Conservation (phyloP, 192 early-diverging fungal genomes). For the Gaertneriomyces sp. region DNA sequence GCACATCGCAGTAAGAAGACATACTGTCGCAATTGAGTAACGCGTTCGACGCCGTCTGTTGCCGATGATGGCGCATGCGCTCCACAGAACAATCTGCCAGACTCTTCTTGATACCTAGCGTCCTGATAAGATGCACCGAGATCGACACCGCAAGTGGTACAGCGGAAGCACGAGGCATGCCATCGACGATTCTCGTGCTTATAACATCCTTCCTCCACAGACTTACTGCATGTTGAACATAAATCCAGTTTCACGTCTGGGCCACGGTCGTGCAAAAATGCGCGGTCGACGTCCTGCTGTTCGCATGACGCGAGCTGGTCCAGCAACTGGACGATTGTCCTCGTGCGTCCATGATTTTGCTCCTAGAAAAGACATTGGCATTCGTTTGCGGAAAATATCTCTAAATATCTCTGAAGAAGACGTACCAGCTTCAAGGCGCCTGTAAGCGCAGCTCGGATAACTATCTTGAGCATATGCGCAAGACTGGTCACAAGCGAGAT, state of each 20-base stretch:
- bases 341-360: conserved; percentile 47
- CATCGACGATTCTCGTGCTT: conserved; percentile 51
- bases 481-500: conserved; percentile 84
- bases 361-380: conserved; percentile 47
- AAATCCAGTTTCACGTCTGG: conserved; percentile 57
- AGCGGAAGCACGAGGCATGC: conserved; percentile 83
- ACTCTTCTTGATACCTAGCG: conserved; percentile 14
- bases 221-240: conserved; percentile 71
- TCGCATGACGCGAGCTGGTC: conserved; percentile 72
- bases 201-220: conserved; percentile 87
- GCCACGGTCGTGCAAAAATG: conserved; percentile 20
- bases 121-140: conserved; percentile 16
- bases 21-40: conserved; percentile 89
- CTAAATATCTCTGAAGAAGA: conserved; percentile 2
- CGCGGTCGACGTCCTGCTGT: conserved; percentile 32
- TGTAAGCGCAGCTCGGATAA: conserved; percentile 84
- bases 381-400: neutral
- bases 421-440: conserved; percentile 79
- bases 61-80: conserved; percentile 20
- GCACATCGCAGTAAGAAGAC: conserved; percentile 81
- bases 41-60: conserved; percentile 55
- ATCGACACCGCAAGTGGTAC: conserved; percentile 55
- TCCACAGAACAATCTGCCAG: conserved; percentile 29
- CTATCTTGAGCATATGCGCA: conserved; percentile 87
- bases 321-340: conserved; percentile 66